Evolutionary conservation across 805 yeast species (phyloP), one percentile per base, ranked within the genome.

Genomic region (Grigorovia humatica): DNA sequence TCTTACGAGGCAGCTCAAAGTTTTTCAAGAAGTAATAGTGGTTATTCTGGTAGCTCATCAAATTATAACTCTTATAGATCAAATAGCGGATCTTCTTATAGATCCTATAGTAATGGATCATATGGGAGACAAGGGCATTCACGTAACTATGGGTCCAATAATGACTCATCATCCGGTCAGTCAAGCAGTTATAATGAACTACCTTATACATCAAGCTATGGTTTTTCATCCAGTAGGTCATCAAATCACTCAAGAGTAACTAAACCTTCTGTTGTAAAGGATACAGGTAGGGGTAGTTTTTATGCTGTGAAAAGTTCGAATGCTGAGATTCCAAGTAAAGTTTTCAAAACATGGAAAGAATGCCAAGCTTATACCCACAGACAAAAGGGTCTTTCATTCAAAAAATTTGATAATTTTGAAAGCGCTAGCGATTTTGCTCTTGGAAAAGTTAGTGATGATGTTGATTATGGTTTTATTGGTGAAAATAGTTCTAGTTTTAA

Each of bases 1-100:
- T 65, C 77, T 1, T 50, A 29, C 0, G 57, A 57, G 0, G 85
- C 74, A 30, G 95, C 95, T 0, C 52, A 61, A 23, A 66, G 63
- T 0, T 82, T 74, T 63, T 51, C 54, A 1, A 50, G 46, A 27
- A 43, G 47, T 44, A 35, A 30, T 41, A 32, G 44, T 13, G 58
- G 55, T 8, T 48, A 49, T 15, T 38, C 42, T 32, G 38, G 15
- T n/a, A 15, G 20, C 8, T 44, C 40, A 12, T 18, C 19, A 5
- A 18, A 32, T 13, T 32, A 32, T 32, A 32, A 32, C 15, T 32
- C 38, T 32, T 2, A 32, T 17, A 15, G 42, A 9, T 41, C 49
- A 19, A 44, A 32, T 23, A 15, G 41, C 4, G 18, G 43, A 18
- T 15, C 46, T 9, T 19, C 47, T 7, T 17, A 38, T n/a, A 9